Evolutionary conservation across 768 basidiomycete genomes (phyloP).

Genomic region (Tylopilus plumbeoviolaceoides): DNA sequence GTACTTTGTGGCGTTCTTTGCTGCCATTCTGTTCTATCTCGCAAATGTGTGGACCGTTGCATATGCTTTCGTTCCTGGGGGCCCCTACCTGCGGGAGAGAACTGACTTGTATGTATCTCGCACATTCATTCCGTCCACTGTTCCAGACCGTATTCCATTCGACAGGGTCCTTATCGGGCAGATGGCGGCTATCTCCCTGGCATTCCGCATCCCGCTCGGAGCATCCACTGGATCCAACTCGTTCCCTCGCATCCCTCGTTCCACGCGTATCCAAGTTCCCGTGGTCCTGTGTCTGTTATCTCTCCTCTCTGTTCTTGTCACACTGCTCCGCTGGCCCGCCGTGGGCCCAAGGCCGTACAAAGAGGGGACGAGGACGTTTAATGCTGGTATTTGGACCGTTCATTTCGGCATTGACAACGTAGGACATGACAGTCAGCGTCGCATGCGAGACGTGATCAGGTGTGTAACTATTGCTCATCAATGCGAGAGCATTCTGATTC

Average conservation of each 20-base stretch:
- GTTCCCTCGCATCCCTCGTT: conserved; percentile 14
- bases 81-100: conserved; percentile 67
- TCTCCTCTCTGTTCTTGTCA: conserved; percentile 47
- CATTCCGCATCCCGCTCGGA: conserved; percentile 40
- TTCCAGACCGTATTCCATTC: neutral
- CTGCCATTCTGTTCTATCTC: conserved; percentile 61
- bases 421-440: conserved; percentile 34
- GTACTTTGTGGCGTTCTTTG: conserved; percentile 52
- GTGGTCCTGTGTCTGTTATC: conserved; percentile 37
- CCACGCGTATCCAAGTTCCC: conserved; percentile 29
- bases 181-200: conserved; percentile 44
- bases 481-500: neutral
- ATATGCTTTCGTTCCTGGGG: conserved; percentile 87
- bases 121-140: neutral
- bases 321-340: conserved; percentile 52
- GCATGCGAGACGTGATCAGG: conserved; percentile 48
- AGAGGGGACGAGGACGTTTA: conserved; percentile 61
- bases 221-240: neutral
- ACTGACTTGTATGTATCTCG: conserved; percentile 58
- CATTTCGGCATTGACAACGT: conserved; percentile 69
- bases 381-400: conserved; percentile 86
- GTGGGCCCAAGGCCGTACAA: conserved; percentile 53
- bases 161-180: conserved; percentile 53
- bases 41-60: conserved; percentile 81
- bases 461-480: conserved; percentile 38